These are phyloP conservation scores for Malus hybrid DNA, from an alignment of 331 rosid genomes.

Conservation along the genomic window DNA sequence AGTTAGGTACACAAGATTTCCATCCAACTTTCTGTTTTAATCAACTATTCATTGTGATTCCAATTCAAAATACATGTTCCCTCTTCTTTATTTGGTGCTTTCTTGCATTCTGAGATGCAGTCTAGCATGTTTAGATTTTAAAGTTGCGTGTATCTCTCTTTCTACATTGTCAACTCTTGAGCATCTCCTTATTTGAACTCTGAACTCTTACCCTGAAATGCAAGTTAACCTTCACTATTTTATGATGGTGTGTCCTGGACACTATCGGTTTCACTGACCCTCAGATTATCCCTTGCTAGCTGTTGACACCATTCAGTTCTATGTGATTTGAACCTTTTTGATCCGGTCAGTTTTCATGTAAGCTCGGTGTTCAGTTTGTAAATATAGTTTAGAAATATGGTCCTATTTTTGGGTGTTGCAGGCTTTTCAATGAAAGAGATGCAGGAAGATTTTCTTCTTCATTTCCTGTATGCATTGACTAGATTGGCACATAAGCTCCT, in stretches of 20 bases:
- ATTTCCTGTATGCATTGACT: background rate
- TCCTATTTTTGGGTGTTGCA: background rate
- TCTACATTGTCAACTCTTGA: background rate
- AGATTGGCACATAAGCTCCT: background rate
- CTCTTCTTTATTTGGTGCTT: background rate
- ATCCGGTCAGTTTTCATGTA: background rate
- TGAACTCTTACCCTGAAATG: background rate
- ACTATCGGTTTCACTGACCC: background rate
- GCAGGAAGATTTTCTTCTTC: background rate
- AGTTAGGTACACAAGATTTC: background rate
- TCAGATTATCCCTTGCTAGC: background rate
- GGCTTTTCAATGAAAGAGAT: background rate
- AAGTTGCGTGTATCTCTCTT: background rate
- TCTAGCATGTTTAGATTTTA: background rate
- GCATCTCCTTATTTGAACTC: background rate
- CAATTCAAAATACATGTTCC: background rate
- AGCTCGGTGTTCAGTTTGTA: background rate
- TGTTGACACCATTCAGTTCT: background rate
- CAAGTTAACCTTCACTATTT: background rate
- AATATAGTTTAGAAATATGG: background rate
- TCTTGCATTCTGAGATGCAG: background rate
- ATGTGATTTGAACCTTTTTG: background rate
- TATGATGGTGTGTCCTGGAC: conserved; percentile 1
- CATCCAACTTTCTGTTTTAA: background rate
- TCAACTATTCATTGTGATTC: background rate